Conservation (phyloP, 1,139 yeast species). For the Diutina pseudorugosa region DNA sequence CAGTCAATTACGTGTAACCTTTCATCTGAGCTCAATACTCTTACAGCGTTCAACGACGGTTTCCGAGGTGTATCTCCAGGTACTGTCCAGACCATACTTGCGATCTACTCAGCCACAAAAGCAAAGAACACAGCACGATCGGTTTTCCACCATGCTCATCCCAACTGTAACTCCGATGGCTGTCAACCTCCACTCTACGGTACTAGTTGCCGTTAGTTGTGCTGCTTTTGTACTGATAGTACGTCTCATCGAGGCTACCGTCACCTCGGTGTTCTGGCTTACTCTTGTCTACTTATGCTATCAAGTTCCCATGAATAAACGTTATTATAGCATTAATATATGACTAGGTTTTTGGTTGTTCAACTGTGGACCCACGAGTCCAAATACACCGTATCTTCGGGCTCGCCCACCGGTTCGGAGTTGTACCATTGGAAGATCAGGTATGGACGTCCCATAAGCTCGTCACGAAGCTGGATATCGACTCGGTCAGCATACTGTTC, state of each 20-base stretch:
- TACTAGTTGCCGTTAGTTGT: not conserved
- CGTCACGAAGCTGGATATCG: constrained; percentile 6
- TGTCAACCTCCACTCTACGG: not conserved
- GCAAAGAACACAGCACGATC: not conserved
- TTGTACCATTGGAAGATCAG: constrained; percentile 2
- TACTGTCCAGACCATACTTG: not conserved
- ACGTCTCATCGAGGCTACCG: not conserved
- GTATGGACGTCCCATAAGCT: not conserved
- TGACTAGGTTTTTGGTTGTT: not conserved
- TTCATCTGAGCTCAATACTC: too few species aligned
- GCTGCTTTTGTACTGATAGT: not conserved
- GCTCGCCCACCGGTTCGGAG: constrained; percentile 12
- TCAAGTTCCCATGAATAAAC: not conserved
- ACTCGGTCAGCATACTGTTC: constrained; percentile 9
- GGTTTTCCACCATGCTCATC: not conserved
- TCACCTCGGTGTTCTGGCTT: not conserved
- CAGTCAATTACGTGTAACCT: too few species aligned
- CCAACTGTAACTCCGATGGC: not conserved
- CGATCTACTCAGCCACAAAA: not conserved
- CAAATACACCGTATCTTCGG: constrained; percentile 25
- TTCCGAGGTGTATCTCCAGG: not conserved
- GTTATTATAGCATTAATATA: not conserved
- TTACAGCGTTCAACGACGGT: not conserved
- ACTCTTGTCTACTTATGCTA: not conserved
- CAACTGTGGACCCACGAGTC: constrained; percentile 28